phyloP scores from a whole-genome alignment of 257 asterid species.

The Ilex asprella region DNA sequence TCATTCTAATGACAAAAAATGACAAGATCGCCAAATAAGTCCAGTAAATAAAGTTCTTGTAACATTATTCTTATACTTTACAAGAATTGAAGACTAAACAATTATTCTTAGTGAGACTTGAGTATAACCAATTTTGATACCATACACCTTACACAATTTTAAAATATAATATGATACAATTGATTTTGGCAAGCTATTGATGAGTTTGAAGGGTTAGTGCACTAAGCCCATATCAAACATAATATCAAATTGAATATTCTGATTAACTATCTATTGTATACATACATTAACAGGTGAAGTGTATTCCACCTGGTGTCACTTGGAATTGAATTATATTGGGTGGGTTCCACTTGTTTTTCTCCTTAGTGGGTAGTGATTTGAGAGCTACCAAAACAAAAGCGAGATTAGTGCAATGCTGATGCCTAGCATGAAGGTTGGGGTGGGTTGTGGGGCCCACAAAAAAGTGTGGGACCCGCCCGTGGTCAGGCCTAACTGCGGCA shows the following conservation, averaged over 20 bases:
- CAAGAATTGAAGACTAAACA: no score
- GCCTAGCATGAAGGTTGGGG: conserved; percentile 16
- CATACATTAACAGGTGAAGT: conserved; percentile 10
- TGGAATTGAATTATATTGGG: conserved; percentile 1
- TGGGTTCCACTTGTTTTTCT: conserved; percentile 17
- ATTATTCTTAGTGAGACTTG: no score
- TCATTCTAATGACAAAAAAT: not conserved
- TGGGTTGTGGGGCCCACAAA: conserved; percentile 1
- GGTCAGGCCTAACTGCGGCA: conserved; percentile 20
- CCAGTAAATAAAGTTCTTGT: no score
- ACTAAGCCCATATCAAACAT: conserved; percentile 27
- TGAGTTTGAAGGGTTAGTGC: not conserved
- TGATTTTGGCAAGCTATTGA: no score
- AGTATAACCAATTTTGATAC: not conserved
- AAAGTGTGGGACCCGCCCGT: conserved; percentile 17
- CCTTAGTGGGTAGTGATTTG: conserved; percentile 34
- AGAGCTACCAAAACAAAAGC: conserved; percentile 25
- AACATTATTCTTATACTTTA: no score
- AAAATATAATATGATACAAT: no score
- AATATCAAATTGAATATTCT: conserved; percentile 69
- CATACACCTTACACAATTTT: no score
- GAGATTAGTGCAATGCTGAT: conserved; percentile 47
- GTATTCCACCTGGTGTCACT: conserved; percentile 35
- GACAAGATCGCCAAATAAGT: no score
- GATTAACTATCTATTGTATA: conserved; percentile 11